A percentile compares a stretch with the other conserved stretches of the same genome.
phyloP scores from a whole-genome alignment of 805 yeast genomes.

The Debaryomyces maramus region DNA sequence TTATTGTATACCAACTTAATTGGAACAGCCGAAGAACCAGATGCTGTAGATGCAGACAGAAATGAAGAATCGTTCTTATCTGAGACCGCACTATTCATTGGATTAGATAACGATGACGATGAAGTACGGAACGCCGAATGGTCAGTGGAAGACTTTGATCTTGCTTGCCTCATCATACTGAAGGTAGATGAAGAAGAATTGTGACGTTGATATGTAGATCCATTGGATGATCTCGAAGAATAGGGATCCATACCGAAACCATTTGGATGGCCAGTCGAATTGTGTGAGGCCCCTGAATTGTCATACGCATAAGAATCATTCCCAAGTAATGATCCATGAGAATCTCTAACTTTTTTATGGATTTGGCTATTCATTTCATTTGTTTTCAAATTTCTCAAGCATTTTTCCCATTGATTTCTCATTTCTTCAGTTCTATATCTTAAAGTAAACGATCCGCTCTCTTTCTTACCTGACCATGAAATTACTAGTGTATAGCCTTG shows the following conservation, averaged over 20 bases:
- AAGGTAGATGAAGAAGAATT: slow-evolving; percentile 43
- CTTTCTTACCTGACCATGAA: slow-evolving; percentile 84
- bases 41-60: slow-evolving; percentile 11
- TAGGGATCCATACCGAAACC: slow-evolving; percentile 9
- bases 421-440: slow-evolving; percentile 82
- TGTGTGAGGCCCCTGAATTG: slow-evolving; percentile 17
- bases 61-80: slow-evolving; percentile 18
- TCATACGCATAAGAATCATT: slow-evolving; percentile 27
- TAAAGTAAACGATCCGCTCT: slow-evolving; percentile 81
- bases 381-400: slow-evolving; percentile 52
- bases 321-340: slow-evolving; percentile 22
- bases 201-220: slow-evolving; percentile 35
- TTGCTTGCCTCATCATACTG: slow-evolving; percentile 42
- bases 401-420: slow-evolving; percentile 76
- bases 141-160: slow-evolving; percentile 23
- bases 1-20: slow-evolving; percentile 36
- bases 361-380: slow-evolving; percentile 41
- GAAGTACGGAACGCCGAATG: slow-evolving; percentile 14
- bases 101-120: slow-evolving; percentile 16
- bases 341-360: slow-evolving; percentile 36
- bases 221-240: slow-evolving; percentile 30
- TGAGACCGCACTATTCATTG: slow-evolving; percentile 2
- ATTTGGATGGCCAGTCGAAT: slow-evolving; percentile 10
- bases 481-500: slow-evolving; percentile 60
- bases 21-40: slow-evolving; percentile 11